These are phyloP conservation scores for Cornus kousa DNA, from an alignment of 148 eudicot species.

Conservation along the genomic window DNA sequence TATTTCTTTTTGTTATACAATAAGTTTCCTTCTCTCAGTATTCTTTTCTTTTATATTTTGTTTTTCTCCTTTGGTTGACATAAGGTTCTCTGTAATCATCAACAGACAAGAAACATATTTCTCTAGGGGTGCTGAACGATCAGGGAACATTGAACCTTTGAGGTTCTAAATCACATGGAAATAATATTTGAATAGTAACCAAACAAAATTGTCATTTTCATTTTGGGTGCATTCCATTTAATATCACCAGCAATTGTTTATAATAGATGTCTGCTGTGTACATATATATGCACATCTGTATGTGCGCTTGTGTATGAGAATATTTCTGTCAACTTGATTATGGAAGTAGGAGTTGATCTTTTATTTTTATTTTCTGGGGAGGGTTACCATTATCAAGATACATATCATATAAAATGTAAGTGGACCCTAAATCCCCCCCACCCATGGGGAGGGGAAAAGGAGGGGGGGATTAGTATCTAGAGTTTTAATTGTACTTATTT, in stretches of 20 bases:
- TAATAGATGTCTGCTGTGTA: not conserved
- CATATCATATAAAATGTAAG: not conserved
- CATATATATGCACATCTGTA: not conserved
- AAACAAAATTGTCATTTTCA: not conserved
- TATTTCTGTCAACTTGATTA: not conserved
- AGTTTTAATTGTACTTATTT: not conserved
- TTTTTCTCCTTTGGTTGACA: not conserved
- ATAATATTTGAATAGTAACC: too few relatives aligned
- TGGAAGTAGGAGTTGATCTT: not conserved
- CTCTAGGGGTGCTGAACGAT: not conserved
- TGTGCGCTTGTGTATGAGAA: not conserved
- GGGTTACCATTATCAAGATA: not conserved
- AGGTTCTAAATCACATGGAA: not conserved
- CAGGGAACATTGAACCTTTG: not conserved
- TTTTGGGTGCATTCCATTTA: not conserved
- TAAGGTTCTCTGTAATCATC: not conserved
- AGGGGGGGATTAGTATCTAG: not conserved
- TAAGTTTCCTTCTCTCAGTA: not conserved
- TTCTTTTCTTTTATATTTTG: not conserved
- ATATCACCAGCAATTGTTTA: too few relatives aligned
- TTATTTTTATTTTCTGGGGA: not conserved
- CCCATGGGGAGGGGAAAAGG: too few relatives aligned
- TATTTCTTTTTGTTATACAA: not conserved
- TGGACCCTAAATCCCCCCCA: not conserved
- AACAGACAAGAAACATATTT: not conserved